Evolutionary conservation across 1,284 basidiomycete genomes (phyloP).

Genomic region (Waitea zeae): DNA sequence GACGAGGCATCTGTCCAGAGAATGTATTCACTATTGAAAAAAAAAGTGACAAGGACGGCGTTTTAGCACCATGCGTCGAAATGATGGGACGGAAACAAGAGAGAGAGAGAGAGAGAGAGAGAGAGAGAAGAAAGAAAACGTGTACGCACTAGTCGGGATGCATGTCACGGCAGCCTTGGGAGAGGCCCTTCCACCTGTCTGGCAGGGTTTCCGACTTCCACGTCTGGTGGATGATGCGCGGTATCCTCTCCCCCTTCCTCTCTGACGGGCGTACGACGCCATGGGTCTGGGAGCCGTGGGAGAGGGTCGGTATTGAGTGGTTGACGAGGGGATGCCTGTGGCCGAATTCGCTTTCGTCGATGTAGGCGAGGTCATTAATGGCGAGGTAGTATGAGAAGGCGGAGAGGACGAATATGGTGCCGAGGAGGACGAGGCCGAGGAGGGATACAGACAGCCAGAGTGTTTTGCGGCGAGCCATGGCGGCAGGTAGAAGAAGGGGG

Average conservation of each 20-base stretch:
- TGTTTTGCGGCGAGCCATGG: conserved; percentile 44
- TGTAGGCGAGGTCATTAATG: conserved; percentile 64
- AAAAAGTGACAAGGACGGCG: conserved; percentile 7
- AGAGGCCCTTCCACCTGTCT: conserved; percentile 64
- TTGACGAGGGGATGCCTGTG: too few relatives aligned
- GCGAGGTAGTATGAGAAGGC: conserved; percentile 84
- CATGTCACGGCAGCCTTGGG: conserved; percentile 68
- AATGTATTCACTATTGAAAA: conserved; percentile 66
- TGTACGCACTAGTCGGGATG: conserved; percentile 86
- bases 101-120: conserved; percentile 7
- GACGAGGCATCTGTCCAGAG: conserved; percentile 92
- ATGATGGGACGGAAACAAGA: too few relatives aligned
- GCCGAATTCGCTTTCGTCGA: conserved; percentile 57
- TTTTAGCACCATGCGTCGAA: conserved; percentile 7
- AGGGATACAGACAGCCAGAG: conserved; percentile 59
- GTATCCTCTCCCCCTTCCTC: conserved; percentile 56
- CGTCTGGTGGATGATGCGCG: conserved; percentile 93
- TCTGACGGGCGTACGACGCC: too few relatives aligned
- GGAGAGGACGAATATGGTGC: conserved; percentile 84
- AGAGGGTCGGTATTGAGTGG: too few relatives aligned
- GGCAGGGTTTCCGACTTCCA: conserved; percentile 92
- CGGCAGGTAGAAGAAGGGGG: conserved; percentile 10
- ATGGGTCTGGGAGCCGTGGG: background rate
- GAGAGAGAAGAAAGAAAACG: conserved; percentile 1
- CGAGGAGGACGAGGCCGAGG: conserved; percentile 73